Evolutionary conservation across 148 eudicot genomes (phyloP).

Genomic region (Vaccinium macrocarpon): DNA sequence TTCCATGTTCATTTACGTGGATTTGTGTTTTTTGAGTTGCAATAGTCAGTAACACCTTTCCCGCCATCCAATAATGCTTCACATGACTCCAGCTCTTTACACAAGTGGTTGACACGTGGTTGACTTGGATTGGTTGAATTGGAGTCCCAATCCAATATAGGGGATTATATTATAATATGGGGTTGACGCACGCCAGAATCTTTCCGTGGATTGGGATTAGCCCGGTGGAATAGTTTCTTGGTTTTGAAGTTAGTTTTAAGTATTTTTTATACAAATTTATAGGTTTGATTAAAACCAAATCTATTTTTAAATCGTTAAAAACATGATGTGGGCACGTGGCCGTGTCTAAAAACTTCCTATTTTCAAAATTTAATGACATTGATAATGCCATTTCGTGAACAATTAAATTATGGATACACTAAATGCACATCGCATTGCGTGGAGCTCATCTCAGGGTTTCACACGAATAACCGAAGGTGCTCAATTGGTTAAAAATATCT

Average conservation of each 20-base stretch:
- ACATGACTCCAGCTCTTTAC: constrained; percentile 41
- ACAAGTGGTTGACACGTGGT: constrained; percentile 32
- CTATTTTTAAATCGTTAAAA: neutral
- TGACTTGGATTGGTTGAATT: constrained; percentile 13
- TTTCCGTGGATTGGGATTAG: constrained; percentile 10
- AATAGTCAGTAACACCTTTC: constrained; percentile 30
- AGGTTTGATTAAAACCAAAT: neutral
- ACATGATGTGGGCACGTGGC: constrained; percentile 19
- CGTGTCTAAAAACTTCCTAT: neutral
- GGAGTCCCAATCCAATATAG: constrained; percentile 21
- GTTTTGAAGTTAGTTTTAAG: constrained; percentile 19
- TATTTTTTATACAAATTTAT: neutral
- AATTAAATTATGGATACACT: too few species aligned
- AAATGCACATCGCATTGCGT: too few species aligned
- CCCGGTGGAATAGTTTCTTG: constrained; percentile 2
- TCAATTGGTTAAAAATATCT: too few species aligned
- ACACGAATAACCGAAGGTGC: too few species aligned
- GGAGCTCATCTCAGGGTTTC: too few species aligned
- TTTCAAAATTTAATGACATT: neutral
- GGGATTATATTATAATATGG: constrained; percentile 15
- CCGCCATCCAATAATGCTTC: constrained; percentile 43
- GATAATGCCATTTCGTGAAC: too few species aligned
- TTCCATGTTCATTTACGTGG: neutral
- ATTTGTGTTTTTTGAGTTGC: constrained; percentile 8
- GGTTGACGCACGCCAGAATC: constrained; percentile 34